Evolutionary conservation across 352 stramenopile species (phyloP), one percentile per base, ranked within the genome.

Genomic region (Phytophthora quininea): DNA sequence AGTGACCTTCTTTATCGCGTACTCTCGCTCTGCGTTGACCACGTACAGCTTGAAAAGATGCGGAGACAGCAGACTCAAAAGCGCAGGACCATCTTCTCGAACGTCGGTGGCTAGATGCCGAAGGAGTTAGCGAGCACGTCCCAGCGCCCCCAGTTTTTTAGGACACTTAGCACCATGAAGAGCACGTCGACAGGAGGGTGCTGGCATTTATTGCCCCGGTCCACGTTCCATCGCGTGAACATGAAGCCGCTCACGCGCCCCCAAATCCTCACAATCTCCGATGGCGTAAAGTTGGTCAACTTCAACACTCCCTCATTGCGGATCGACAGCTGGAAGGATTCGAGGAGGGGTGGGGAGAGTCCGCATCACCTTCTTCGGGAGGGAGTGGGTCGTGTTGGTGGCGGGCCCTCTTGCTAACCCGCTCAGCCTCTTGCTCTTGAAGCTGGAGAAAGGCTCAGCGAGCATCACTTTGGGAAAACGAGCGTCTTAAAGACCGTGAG

Each of bases 1-100:
- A 14, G 48, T 46, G 7, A 53, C 12, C 30, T 52, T 61, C 29
- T 45, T 52, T 31, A 61, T 61, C 15, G 51, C 7, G 19, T 33
- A 48, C 51, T n/a, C 9, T 53, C 31, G 35, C 35, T 40, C 35
- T 11, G 35, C 35, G 10, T 40, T 40, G 10, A 40, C 35, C 35
- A 40, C 35, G 10, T 40, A 40, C 5, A 40, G 35, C 35, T 40
- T 10, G 35, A 11, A 40, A 5, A 40, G 35, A 40, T 40, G 35
- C 10, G 35, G 35, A 5, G 35, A 40, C 35, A 40, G 35, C 35
- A 40, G 35, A 40, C 1, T 7, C 12, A 32, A 33, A 54, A 61
- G 14, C 37, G 48, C 3, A 45, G 14, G 2, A 61, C 19, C 42
- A 53, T 46, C 8, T 54, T 61, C n/a, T 37, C 29, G 31, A 61